Conservation (phyloP, 345 rosid genomes). For the Lagerstroemia speciosa region DNA sequence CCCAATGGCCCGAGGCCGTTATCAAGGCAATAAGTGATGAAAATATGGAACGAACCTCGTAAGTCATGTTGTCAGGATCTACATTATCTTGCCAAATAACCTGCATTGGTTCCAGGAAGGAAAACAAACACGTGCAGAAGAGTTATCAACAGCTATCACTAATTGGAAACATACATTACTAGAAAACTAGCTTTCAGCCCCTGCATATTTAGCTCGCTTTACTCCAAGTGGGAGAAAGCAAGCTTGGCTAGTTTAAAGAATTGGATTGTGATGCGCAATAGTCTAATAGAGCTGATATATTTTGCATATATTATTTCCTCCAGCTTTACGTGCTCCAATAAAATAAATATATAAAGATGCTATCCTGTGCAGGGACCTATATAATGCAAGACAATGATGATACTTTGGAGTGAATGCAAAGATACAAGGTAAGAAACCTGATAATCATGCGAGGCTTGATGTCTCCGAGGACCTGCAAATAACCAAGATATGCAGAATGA, state of each 20-base stretch:
- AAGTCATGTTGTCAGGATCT: slow-evolving; percentile 92
- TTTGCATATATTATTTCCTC: not conserved
- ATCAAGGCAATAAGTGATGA: not conserved
- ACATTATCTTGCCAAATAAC: slow-evolving; percentile 81
- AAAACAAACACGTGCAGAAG: not conserved
- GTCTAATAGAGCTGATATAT: not conserved
- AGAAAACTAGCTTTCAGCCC: not conserved
- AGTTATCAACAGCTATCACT: not conserved
- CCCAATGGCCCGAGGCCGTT: not conserved
- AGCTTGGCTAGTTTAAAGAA: not conserved
- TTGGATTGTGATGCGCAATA: not conserved
- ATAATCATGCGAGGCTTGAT: slow-evolving; percentile 38
- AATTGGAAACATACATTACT: not conserved
- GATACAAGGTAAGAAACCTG: slow-evolving; percentile 36
- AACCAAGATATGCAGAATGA: slow-evolving; percentile 2
- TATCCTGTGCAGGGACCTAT: not conserved
- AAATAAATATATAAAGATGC: not conserved
- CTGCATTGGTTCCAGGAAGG: slow-evolving; percentile 25
- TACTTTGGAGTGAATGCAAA: not conserved
- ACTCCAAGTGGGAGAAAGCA: not conserved
- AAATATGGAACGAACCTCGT: slow-evolving; percentile 59
- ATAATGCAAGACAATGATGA: not conserved
- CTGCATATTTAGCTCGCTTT: not conserved
- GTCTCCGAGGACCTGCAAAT: slow-evolving; percentile 52
- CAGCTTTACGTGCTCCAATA: not conserved